Evolutionary conservation across 75 land plant genomes (phyloP).

Genomic region (Picea sitchensis): DNA sequence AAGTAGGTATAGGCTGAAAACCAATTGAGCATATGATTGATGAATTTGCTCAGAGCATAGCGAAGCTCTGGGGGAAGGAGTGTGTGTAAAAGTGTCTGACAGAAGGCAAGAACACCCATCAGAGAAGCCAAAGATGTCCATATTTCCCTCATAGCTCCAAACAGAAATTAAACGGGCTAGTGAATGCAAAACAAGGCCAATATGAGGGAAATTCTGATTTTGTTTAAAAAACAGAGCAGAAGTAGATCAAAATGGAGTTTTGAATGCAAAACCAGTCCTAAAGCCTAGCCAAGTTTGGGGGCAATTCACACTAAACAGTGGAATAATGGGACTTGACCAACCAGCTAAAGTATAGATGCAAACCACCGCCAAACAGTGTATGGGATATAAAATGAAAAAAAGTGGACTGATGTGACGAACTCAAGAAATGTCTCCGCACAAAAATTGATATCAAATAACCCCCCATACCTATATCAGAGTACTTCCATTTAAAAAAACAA

Average conservation of each 20-base stretch:
- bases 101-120: constrained; percentile 74
- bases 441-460: background rate
- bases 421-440: background rate
- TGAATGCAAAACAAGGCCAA: background rate
- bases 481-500: no score
- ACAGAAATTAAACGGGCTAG: no score
- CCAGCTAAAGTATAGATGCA: background rate
- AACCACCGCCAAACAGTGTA: background rate
- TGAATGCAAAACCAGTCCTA: background rate
- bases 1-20: constrained; percentile 71
- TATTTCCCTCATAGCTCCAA: constrained; percentile 45
- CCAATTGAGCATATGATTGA: constrained; percentile 24
- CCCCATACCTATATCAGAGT: background rate
- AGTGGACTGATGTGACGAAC: no score
- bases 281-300: no score
- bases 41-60: constrained; percentile 25
- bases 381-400: no score
- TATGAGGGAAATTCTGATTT: background rate
- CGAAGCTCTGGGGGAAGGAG: constrained; percentile 72
- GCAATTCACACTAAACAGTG: no score
- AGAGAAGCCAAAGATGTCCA: constrained; percentile 65
- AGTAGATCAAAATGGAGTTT: background rate
- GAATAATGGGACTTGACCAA: background rate
- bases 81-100: constrained; percentile 44
- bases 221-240: background rate